Percentiles rank a stretch among this genome's conserved stretches.
Evolutionary conservation across 306 rosid species (phyloP).

Genomic region (Cicer chorassanicum): DNA sequence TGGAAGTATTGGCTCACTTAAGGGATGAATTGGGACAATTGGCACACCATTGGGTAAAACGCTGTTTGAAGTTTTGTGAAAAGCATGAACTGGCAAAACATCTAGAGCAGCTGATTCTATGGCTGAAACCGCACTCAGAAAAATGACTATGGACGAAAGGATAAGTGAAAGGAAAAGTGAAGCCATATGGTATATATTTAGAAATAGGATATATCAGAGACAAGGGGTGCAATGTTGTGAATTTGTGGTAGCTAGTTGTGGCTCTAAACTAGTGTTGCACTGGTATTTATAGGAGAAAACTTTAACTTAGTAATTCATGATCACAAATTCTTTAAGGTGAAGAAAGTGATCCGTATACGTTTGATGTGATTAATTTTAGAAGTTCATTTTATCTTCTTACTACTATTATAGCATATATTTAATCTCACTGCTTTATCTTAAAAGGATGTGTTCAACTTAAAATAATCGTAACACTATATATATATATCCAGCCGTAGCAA

Average conservation of each 20-base stretch:
- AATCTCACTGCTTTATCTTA: background rate
- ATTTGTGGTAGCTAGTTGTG: background rate
- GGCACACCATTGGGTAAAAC: too few species aligned
- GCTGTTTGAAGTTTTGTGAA: background rate
- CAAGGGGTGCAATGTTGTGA: background rate
- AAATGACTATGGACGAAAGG: background rate
- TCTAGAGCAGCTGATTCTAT: background rate
- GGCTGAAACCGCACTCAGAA: background rate
- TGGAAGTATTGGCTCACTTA: background rate
- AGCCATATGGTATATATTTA: background rate
- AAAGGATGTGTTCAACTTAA: background rate
- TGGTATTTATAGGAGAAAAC: background rate
- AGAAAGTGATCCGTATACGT: background rate
- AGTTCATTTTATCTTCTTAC: background rate
- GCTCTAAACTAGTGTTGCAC: background rate
- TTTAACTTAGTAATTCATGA: background rate
- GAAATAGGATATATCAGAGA: background rate
- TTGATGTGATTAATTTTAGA: background rate
- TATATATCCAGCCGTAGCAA: background rate
- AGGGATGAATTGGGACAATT: too few species aligned
- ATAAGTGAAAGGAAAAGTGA: constrained; percentile 6
- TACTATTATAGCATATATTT: background rate
- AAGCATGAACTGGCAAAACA: background rate
- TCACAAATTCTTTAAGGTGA: background rate
- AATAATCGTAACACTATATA: background rate